phyloP scores from a whole-genome alignment of 1,139 yeast genomes.

The Candida sanyaensis region DNA sequence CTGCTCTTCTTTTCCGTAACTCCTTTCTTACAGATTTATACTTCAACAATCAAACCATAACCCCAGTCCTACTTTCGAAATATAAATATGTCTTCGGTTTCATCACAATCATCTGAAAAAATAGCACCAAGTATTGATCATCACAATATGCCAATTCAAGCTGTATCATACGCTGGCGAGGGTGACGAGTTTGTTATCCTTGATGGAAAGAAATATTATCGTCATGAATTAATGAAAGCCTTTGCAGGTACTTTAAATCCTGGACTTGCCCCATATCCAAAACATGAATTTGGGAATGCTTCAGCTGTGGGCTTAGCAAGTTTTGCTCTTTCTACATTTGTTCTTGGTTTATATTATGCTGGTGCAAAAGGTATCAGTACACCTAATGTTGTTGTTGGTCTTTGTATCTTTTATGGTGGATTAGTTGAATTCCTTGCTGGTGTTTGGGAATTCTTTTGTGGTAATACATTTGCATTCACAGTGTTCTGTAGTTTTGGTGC shows the following conservation, averaged over 20 bases:
- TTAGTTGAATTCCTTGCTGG: constrained; percentile 51
- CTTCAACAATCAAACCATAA: no score
- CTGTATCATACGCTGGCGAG: constrained; percentile 17
- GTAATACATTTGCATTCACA: constrained; percentile 44
- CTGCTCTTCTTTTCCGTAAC: no score
- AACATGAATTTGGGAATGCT: constrained; percentile 51
- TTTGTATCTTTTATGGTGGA: constrained; percentile 50
- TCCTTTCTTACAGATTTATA: no score
- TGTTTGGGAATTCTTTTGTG: constrained; percentile 48
- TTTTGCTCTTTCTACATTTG: constrained; percentile 52
- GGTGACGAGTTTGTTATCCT: constrained; percentile 25
- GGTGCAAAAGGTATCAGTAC: constrained; percentile 40
- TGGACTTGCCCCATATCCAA: constrained; percentile 37
- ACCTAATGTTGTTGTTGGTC: constrained; percentile 46
- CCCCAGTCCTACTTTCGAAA: no score
- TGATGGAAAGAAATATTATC: constrained; percentile 33
- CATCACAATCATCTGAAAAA: background rate
- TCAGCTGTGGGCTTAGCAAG: constrained; percentile 62
- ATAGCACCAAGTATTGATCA: background rate
- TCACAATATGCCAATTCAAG: background rate
- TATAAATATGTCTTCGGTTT: background rate
- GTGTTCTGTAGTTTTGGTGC: constrained; percentile 46
- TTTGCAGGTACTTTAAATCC: constrained; percentile 40
- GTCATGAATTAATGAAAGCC: constrained; percentile 41
- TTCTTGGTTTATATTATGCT: constrained; percentile 43